Evolutionary conservation across 192 early-diverging fungal genomes (phyloP).

Genomic region (Chytriomyces sp.): DNA sequence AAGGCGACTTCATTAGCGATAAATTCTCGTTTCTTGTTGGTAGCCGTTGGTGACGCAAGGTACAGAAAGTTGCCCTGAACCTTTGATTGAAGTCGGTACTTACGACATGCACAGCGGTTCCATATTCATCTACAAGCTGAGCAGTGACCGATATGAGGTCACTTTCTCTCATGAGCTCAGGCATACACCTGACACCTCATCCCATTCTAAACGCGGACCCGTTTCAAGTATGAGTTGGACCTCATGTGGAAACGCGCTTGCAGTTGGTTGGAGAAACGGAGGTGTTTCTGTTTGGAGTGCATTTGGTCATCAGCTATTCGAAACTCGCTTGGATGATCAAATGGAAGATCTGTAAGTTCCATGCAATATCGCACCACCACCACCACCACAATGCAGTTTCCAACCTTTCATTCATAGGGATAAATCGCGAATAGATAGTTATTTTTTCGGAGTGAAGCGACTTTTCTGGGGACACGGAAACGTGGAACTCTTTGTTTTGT

Average conservation of each 20-base stretch:
- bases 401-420: not conserved
- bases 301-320: constrained; percentile 68
- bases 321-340: constrained; percentile 59
- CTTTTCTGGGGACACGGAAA: constrained; percentile 68
- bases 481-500: constrained; percentile 71
- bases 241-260: constrained; percentile 73
- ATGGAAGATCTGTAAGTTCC: constrained; percentile 13
- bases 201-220: constrained; percentile 33
- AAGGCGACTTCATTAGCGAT: constrained; percentile 64
- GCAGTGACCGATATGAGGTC: constrained; percentile 53
- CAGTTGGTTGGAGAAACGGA: constrained; percentile 66
- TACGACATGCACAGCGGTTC: constrained; percentile 48
- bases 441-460: constrained; percentile 15
- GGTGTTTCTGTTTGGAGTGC: constrained; percentile 82
- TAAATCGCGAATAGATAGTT: not conserved
- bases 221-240: constrained; percentile 72
- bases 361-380: not conserved
- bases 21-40: constrained; percentile 70
- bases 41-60: constrained; percentile 67
- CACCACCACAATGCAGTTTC: not conserved
- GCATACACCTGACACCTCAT: constrained; percentile 5
- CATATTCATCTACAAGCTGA: constrained; percentile 58
- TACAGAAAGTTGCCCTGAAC: not conserved
- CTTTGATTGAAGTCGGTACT: not conserved
- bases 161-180: constrained; percentile 52